A percentile compares a stretch with the other conserved stretches of the same genome.
Evolutionary conservation across 129 eudicot genomes (phyloP).

Genomic region (Saposhnikovia divaricata): DNA sequence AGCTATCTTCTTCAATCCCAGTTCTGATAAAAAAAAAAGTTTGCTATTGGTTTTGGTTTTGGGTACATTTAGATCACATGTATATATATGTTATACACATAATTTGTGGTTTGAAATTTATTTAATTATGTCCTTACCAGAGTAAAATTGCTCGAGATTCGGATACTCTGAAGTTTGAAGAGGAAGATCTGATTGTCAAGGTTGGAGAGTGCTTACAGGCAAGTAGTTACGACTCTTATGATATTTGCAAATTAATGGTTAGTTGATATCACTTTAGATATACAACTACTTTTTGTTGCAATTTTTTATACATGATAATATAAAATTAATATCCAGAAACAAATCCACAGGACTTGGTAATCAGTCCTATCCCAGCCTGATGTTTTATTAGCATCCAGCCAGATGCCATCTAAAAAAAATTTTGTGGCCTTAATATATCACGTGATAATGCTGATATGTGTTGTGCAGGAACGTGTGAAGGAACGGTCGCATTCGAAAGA

Average conservation of each 20-base stretch:
- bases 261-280: neutral
- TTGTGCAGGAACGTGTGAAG: conserved; percentile 72
- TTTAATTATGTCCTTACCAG: conserved; percentile 28
- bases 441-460: neutral
- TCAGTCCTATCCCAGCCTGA: neutral
- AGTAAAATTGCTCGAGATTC: conserved; percentile 67
- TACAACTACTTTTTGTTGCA: neutral
- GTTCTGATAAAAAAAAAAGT: neutral
- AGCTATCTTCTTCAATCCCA: conserved; percentile 20
- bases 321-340: too few relatives aligned
- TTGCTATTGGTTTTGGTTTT: neutral
- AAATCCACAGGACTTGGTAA: too few relatives aligned
- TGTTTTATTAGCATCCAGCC: too few relatives aligned
- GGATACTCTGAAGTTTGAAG: conserved; percentile 49
- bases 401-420: neutral
- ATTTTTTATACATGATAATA: neutral
- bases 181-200: conserved; percentile 74
- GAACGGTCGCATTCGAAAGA: conserved; percentile 55
- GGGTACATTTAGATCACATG: neutral
- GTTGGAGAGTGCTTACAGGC: conserved; percentile 89
- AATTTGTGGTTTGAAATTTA: conserved; percentile 2
- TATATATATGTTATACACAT: neutral
- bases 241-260: neutral
- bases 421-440: neutral
- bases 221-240: conserved; percentile 26